Evolutionary conservation across 495 filamentous ascomycete genomes (phyloP).

Genomic region (Penicillium dipodomyicola): DNA sequence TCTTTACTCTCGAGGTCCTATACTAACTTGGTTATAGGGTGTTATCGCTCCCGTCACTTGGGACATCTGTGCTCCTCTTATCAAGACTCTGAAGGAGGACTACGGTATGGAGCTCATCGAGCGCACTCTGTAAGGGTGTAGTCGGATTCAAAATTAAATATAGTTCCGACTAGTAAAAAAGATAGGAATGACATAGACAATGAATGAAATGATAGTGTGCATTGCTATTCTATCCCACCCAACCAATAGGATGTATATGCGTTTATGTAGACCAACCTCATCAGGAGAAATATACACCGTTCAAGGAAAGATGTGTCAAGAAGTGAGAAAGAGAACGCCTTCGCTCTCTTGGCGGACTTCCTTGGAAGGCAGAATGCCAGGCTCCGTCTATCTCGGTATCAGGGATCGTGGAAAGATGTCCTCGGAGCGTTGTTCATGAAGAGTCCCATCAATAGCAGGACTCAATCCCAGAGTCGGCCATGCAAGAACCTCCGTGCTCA

Average conservation of each 20-base stretch:
- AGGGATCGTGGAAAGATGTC: background rate
- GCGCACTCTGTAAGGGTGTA: conserved; percentile 12
- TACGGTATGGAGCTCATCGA: conserved; percentile 14
- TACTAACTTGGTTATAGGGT: conserved; percentile 39
- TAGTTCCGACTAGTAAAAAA: background rate
- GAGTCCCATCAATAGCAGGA: background rate
- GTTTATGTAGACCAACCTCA: background rate
- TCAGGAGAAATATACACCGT: background rate
- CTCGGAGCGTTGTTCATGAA: background rate
- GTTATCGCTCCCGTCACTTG: conserved; percentile 77
- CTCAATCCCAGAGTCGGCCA: background rate
- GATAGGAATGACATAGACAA: conserved; percentile 12
- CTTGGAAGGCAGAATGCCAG: background rate
- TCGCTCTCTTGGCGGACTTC: background rate
- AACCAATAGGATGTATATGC: background rate
- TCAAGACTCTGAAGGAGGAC: conserved; percentile 54
- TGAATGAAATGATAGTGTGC: conserved; percentile 9
- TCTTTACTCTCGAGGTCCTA: background rate
- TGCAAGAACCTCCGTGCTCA: background rate
- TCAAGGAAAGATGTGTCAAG: background rate
- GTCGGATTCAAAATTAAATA: background rate
- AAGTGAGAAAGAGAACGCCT: background rate
- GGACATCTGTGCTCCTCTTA: conserved; percentile 66
- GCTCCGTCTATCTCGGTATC: background rate
- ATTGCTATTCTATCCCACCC: background rate